Evolutionary conservation across 139 green algal genomes (phyloP), one percentile per base, ranked within the genome.

Genomic region (Picochlorum sp.): DNA sequence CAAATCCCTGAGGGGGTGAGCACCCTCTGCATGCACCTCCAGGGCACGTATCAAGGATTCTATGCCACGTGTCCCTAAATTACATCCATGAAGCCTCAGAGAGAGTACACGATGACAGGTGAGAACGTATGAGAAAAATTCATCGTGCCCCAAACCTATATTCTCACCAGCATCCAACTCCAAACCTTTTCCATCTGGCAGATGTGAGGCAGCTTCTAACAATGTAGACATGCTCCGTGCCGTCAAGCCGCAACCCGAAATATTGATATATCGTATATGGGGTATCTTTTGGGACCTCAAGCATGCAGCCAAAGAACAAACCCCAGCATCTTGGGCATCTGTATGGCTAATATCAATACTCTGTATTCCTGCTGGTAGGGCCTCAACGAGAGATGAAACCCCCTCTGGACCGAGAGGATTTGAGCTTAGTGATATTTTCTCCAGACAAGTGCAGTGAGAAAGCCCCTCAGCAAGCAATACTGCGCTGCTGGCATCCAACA

Each of bases 1-100:
- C 30, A 83, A 65, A 67, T 81, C 67, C 9, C 10, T 54, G 11
- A 23, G n/a, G 47, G 9, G 6, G 23, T 54, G 47, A 13, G 11
- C 15, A 18, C 47, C 47, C 15, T 15, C 47, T 54, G 18, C 13
- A 45, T 66, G 4, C 45, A 5, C 24, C 70, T 70, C 23, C 18
- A 4, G 57, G 6, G n/a, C 34, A 54, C 34, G 34, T 41, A 49
- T 24, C 26, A 47, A 44, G 18, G 45, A 45, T 9, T 65, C 69
- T 67, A 54, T 26, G 13, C 9, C 16, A 5, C 31, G 59, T 26
- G 58, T 5, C 0, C 18, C 18, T n/a, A 20, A 11, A 54, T 54
- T 54, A 54, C 47, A 54, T 18, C 47, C 47, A 54, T 54, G 34
- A 41, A 41, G 34, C 34, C 34, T 41, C 6, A 41, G 34, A 41